These are phyloP conservation scores for Aspergillus biplanus DNA, from an alignment of 495 filamentous ascomycete genomes.

Conservation along the genomic window DNA sequence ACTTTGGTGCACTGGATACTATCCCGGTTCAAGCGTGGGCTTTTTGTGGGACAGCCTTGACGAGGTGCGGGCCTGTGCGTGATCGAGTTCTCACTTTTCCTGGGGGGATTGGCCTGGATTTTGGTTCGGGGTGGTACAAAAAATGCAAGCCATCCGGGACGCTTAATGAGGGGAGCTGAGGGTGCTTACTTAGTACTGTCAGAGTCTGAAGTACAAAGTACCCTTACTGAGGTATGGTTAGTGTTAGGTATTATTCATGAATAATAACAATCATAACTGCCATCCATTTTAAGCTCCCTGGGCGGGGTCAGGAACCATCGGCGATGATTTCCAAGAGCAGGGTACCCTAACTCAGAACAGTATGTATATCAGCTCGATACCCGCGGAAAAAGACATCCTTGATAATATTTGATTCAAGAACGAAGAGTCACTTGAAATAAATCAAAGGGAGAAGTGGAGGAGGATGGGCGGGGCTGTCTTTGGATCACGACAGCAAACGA, in stretches of 20 bases:
- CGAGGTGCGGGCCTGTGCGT: slow-evolving; percentile 29
- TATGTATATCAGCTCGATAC: neutral
- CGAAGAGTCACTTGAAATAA: neutral
- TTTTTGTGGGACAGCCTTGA: slow-evolving; percentile 23
- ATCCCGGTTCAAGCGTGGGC: slow-evolving; percentile 20
- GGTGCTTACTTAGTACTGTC: neutral
- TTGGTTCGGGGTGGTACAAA: slow-evolving; percentile 17
- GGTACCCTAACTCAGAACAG: slow-evolving; percentile 16
- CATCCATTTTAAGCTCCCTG: neutral
- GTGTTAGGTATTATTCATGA: neutral
- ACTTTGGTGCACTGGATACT: neutral
- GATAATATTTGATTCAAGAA: neutral
- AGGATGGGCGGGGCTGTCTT: neutral
- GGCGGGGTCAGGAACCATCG: slow-evolving; percentile 17
- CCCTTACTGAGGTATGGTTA: too few relatives aligned
- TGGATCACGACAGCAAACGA: slow-evolving; percentile 12
- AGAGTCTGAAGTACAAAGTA: too few relatives aligned
- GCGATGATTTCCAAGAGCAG: slow-evolving; percentile 12
- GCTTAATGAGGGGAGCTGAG: slow-evolving; percentile 6
- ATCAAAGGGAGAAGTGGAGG: neutral
- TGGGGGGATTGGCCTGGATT: neutral
- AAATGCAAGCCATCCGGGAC: slow-evolving; percentile 26
- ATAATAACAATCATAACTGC: neutral
- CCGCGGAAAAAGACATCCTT: neutral
- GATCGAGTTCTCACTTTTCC: slow-evolving; percentile 16